Percentiles rank a stretch among this genome's conserved stretches.
phyloP scores from a whole-genome alignment of 116 monocot genomes.

The Trichopus zeylanicus region DNA sequence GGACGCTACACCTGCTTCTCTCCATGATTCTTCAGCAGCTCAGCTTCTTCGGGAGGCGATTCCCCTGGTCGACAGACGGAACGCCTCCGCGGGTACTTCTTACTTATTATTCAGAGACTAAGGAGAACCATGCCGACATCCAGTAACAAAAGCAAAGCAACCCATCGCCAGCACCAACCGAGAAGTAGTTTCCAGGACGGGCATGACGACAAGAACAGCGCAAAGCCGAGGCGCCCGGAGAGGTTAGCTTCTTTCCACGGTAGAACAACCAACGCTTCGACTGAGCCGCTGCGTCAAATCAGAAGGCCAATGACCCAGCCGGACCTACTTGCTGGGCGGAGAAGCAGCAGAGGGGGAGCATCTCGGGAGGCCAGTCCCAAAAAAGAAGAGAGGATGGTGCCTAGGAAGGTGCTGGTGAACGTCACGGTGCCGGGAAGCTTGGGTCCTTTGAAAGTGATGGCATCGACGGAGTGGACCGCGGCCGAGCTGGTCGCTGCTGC shows the following conservation, averaged over 20 bases:
- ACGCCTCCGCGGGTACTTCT: too few relatives aligned
- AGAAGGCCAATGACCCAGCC: conserved; percentile 49
- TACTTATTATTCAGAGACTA: too few relatives aligned
- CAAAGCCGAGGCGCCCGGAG: conserved; percentile 6
- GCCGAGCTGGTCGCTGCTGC: conserved; percentile 33
- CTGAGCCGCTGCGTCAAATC: conserved; percentile 6
- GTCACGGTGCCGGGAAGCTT: conserved; percentile 49
- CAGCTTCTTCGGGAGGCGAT: too few relatives aligned
- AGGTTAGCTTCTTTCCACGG: conserved; percentile 42
- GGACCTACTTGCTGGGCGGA: conserved; percentile 22
- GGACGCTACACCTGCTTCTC: too few relatives aligned
- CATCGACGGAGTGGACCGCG: conserved; percentile 47
- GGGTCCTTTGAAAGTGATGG: conserved; percentile 59
- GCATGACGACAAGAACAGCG: neutral
- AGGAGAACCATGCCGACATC: too few relatives aligned
- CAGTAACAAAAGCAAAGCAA: too few relatives aligned
- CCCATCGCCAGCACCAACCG: too few relatives aligned
- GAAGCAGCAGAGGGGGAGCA: too few relatives aligned
- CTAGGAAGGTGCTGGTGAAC: conserved; percentile 53
- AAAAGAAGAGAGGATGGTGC: conserved; percentile 21
- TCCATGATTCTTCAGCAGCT: too few relatives aligned
- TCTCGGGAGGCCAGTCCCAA: too few relatives aligned
- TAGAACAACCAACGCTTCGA: neutral
- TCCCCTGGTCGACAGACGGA: too few relatives aligned
- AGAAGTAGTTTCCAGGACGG: too few relatives aligned